Evolutionary conservation across 2,329 filamentous ascomycete species (phyloP), one percentile per base, ranked within the genome.

Genomic region (Fusarium mangiferae): DNA sequence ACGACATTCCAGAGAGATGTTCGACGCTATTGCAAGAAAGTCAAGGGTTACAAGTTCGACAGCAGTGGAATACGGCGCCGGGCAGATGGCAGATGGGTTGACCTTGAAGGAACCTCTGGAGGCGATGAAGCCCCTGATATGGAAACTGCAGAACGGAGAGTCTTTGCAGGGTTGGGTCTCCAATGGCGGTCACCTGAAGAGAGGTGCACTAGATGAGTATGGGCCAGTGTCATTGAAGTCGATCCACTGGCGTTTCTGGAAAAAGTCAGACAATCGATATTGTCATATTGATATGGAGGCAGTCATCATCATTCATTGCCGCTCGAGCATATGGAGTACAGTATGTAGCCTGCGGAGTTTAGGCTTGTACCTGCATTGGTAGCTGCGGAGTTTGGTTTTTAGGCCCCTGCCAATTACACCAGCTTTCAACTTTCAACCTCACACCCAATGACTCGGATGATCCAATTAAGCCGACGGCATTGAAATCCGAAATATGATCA

Each of bases 1-100:
- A 97, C 92, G 1, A 98, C 95, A 0, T 98, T 98, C 75, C 90
- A 98, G 84, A 87, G 96, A 30, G 96, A 98, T 81, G 81, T 98
- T 61, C 86, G 96, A 45, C 85, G 92, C 39, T 97, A 96, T 82
- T 94, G 92, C 69, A 95, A 94, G 81, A 87, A 90, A 42, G 86
- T 88, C 65, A 91, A 89, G 77, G 86, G 86, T 1, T 92, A 94
- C 87, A 97, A 96, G 81, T 98, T 98, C 79, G 95, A 98, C 80
- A 96, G 93, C 72, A 97, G 94, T 78, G 96, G 96, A 0, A 89
- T 98, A 17, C 88, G 95, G 49, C 90, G 90, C 77, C 86, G 91
- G 14, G 81, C 78, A 14, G 90, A 91, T 61, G 94, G 93, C 4
- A 82, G 83, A 7, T 91, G 91, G 85, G 89, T 96, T n/a, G 91